These are phyloP conservation scores for Phytophthora foliorum DNA, from an alignment of 352 stramenopile species.

Conservation along the genomic window DNA sequence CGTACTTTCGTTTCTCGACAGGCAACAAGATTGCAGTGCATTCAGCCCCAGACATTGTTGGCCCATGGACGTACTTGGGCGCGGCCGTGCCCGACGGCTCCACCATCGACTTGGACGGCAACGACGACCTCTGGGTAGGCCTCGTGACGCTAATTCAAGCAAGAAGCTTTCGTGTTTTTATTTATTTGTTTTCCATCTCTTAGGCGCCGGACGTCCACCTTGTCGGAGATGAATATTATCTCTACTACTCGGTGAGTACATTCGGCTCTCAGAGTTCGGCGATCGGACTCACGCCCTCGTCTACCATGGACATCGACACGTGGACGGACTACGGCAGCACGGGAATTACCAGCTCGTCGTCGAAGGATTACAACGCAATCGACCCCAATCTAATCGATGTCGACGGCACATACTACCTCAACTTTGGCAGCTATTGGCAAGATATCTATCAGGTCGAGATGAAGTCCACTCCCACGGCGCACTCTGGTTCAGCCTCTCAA, in stretches of 20 bases:
- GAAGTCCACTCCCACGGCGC: constrained; percentile 23
- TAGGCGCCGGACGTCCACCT: constrained; percentile 49
- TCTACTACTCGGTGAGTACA: constrained; percentile 63
- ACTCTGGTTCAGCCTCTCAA: constrained; percentile 22
- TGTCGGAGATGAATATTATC: constrained; percentile 56
- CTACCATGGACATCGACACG: constrained; percentile 47
- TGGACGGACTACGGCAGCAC: constrained; percentile 49
- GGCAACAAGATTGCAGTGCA: constrained; percentile 61
- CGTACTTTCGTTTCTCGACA: constrained; percentile 67
- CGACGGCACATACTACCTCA: constrained; percentile 45
- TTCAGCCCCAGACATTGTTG: constrained; percentile 47
- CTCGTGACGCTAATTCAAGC: neutral
- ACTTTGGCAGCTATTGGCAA: constrained; percentile 51
- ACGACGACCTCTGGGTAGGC: constrained; percentile 55
- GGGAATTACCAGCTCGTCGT: constrained; percentile 33
- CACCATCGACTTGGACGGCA: constrained; percentile 57
- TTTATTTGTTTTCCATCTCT: neutral
- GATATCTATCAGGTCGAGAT: constrained; percentile 37
- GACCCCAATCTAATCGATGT: constrained; percentile 49
- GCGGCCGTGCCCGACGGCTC: constrained; percentile 49
- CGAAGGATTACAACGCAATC: constrained; percentile 55
- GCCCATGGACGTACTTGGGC: constrained; percentile 59
- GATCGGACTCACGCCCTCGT: constrained; percentile 48
- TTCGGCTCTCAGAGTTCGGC: constrained; percentile 51
- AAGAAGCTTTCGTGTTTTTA: neutral